Percentiles rank a stretch among this genome's conserved stretches.
Evolutionary conservation across 441 rosid genomes (phyloP).

Genomic region (Croton setiger): DNA sequence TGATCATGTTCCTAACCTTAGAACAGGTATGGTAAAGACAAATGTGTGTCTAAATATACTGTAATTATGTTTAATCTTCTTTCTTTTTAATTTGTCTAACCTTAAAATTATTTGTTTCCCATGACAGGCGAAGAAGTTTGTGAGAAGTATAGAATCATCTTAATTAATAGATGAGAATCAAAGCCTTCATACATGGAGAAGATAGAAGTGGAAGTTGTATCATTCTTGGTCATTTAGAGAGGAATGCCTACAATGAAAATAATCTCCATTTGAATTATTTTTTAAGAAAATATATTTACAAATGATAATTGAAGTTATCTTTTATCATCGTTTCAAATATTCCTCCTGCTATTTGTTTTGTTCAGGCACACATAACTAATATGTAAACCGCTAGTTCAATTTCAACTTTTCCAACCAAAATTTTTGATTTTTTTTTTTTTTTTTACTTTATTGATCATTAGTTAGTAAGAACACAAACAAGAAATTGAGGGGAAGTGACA

Average conservation of each 20-base stretch:
- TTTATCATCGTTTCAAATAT: too few species aligned
- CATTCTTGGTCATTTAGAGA: conserved; percentile 11
- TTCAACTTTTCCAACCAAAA: too few species aligned
- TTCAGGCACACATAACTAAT: too few species aligned
- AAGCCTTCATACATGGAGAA: conserved; percentile 15
- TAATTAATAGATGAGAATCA: conserved; percentile 18
- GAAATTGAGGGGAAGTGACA: too few species aligned
- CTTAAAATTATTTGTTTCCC: neutral
- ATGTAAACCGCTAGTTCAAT: too few species aligned
- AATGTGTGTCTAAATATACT: too few species aligned
- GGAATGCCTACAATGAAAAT: conserved; percentile 11
- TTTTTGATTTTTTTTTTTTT: too few species aligned
- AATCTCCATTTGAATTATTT: conserved; percentile 3
- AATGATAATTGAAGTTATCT: too few species aligned
- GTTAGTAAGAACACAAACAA: too few species aligned
- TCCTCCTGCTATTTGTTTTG: too few species aligned
- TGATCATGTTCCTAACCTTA: conserved; percentile 94
- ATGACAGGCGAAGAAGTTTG: conserved; percentile 78
- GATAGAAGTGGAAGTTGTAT: conserved; percentile 13
- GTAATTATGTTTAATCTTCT: neutral
- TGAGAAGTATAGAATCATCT: conserved; percentile 57
- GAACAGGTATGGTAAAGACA: conserved; percentile 62
- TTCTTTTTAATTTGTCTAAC: neutral
- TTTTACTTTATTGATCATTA: too few species aligned
- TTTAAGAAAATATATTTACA: neutral